Base-by-base conservation (phyloP, 179 eudicot genomes). In the Beta macrorhiza region DNA sequence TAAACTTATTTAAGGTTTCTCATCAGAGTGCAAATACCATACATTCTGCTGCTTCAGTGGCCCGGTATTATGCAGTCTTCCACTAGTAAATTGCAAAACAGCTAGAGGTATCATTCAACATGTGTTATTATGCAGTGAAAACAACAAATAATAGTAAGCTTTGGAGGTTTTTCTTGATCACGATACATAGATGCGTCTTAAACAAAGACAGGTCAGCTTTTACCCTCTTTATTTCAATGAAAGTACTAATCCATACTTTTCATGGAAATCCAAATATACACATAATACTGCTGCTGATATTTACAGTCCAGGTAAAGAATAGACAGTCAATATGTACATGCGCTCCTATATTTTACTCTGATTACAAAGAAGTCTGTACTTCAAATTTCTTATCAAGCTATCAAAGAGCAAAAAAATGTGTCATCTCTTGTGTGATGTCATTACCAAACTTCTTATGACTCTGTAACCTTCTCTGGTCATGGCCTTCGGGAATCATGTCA, bases 221-320 rank as follows among this genome's bases (percentile, higher is more conserved):
- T 49, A 72, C 16, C 47, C 32, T 77, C 47, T 1, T 5, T 5
- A 25, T 63, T 15, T 51, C 53, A 8, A 56, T 20, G 32, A 0
- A 72, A 42, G 10, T 11, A 5, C 20, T 37, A 55, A 67, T 32
- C 52, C 6, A n/a, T 61, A 29, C 7, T 57, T 72, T 15, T 25
- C 37, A 74, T n/a, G n/a, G 42, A 45, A 81, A 67, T 49, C 13
- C 2, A 67, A 56, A 71, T 69, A 72, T 79, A 74, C 72, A 75
- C 61, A 69, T 68, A 57, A 74, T 22, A 0, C 29, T 65, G 72
- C 29, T 65, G 72, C 76, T 55, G 16, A 81, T 84, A 80, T 84
- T 80, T 80, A 80, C 83, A 80, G 25, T 45, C 32, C 72, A 22
- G 62, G 13, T 11, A 64, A 84, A 82, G 87, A 85, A 85, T 85